Percentiles rank a stretch among this genome's conserved stretches.
These are phyloP conservation scores for Buddleja alternifolia DNA, from an alignment of 257 asterid species.

Conservation along the genomic window DNA sequence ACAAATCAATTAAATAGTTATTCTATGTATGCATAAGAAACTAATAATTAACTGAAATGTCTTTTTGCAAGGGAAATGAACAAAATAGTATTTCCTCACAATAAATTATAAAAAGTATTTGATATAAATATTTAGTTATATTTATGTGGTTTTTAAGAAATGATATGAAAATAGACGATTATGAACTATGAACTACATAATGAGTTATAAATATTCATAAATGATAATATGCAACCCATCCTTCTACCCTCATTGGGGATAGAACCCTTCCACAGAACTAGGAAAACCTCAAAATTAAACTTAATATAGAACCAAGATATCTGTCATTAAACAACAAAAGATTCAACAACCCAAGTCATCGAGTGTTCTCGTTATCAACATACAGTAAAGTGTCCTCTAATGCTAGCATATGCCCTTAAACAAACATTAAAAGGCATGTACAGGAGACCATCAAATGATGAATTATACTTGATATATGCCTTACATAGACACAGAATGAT, in stretches of 20 bases:
- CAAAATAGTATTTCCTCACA: too few relatives aligned
- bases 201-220: too few relatives aligned
- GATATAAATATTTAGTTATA: too few relatives aligned
- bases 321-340: slow-evolving; percentile 13
- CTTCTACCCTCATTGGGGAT: neutral
- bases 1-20: too few relatives aligned
- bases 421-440: neutral
- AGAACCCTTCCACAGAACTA: neutral
- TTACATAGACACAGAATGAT: slow-evolving; percentile 14
- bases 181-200: too few relatives aligned
- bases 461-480: neutral
- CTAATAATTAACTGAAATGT: too few relatives aligned
- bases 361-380: neutral
- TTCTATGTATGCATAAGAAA: too few relatives aligned
- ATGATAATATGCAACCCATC: neutral
- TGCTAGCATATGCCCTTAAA: neutral
- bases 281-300: neutral
- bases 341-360: slow-evolving; percentile 14
- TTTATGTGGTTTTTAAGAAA: too few relatives aligned
- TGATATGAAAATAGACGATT: too few relatives aligned
- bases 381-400: neutral
- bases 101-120: too few relatives aligned
- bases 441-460: neutral
- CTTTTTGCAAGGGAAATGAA: too few relatives aligned
- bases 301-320: neutral